phyloP scores from a whole-genome alignment of 441 rosid genomes.

The Cnidoscolus chayamansa region DNA sequence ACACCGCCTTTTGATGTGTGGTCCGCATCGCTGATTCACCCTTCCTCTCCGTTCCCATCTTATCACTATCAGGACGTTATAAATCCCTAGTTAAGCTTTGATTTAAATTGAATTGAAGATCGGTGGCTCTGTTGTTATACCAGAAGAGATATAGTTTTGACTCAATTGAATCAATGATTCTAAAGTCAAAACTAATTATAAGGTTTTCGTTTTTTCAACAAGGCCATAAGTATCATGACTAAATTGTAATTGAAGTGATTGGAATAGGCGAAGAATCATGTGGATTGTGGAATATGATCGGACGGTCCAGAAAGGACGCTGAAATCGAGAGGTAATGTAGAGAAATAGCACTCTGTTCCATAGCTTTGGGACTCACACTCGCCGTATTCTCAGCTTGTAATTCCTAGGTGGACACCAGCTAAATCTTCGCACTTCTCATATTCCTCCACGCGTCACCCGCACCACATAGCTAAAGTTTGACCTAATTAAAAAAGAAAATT shows the following conservation, averaged over 20 bases:
- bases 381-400: slow-evolving; percentile 26
- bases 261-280: neutral
- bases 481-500: slow-evolving; percentile 7
- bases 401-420: neutral
- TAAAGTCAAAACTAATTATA: too few species aligned
- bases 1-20: neutral
- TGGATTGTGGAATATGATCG: slow-evolving; percentile 39
- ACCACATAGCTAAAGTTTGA: too few species aligned
- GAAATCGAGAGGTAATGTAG: slow-evolving; percentile 45
- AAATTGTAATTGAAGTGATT: too few species aligned
- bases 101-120: too few species aligned
- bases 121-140: too few species aligned
- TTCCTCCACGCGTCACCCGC: slow-evolving; percentile 1
- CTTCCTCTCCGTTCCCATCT: too few species aligned
- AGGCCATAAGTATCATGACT: too few species aligned
- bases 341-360: slow-evolving; percentile 31
- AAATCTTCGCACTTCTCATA: neutral
- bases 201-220: too few species aligned
- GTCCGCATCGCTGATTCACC: neutral
- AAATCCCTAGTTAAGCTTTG: too few species aligned
- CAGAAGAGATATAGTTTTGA: too few species aligned
- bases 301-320: slow-evolving; percentile 37
- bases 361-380: slow-evolving; percentile 46
- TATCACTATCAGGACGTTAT: too few species aligned
- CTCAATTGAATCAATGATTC: too few species aligned